Conservation (phyloP, 805 yeast species). For the Yarrowia bubula region DNA sequence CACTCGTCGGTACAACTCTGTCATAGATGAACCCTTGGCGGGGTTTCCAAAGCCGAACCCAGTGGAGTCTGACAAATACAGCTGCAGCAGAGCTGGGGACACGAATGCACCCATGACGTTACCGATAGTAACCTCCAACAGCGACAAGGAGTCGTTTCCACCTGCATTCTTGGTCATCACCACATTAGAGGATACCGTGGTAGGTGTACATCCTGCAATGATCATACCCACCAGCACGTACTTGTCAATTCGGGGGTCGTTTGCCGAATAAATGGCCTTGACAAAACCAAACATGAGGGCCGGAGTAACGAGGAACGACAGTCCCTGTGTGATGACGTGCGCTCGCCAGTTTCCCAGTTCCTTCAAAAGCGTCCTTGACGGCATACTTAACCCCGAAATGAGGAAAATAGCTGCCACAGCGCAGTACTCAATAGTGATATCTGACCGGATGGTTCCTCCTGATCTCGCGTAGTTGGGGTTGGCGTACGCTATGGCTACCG, state of each 20-base stretch:
- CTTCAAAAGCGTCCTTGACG: constrained; percentile 56
- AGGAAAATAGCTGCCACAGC: constrained; percentile 85
- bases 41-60: constrained; percentile 82
- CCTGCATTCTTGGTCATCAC: constrained; percentile 86
- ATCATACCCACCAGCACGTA: constrained; percentile 82
- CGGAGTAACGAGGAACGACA: constrained; percentile 70
- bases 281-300: constrained; percentile 72
- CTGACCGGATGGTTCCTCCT: constrained; percentile 71
- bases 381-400: constrained; percentile 77
- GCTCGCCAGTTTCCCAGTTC: constrained; percentile 80
- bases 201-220: constrained; percentile 83
- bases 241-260: constrained; percentile 57
- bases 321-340: constrained; percentile 63
- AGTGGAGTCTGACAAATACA: constrained; percentile 53
- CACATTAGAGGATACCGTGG: constrained; percentile 88
- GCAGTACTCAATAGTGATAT: constrained; percentile 77
- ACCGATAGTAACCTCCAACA: constrained; percentile 84
- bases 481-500: constrained; percentile 70
- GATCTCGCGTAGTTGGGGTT: constrained; percentile 82
- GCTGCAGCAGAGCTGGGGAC: constrained; percentile 79
- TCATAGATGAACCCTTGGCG: constrained; percentile 49
- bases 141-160: constrained; percentile 74
- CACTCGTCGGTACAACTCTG: constrained; percentile 63
- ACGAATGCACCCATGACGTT: constrained; percentile 82
- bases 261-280: constrained; percentile 59